Base-by-base conservation (phyloP, 108 stramenopile genomes). In the Fistulifera pelliculosa region DNA sequence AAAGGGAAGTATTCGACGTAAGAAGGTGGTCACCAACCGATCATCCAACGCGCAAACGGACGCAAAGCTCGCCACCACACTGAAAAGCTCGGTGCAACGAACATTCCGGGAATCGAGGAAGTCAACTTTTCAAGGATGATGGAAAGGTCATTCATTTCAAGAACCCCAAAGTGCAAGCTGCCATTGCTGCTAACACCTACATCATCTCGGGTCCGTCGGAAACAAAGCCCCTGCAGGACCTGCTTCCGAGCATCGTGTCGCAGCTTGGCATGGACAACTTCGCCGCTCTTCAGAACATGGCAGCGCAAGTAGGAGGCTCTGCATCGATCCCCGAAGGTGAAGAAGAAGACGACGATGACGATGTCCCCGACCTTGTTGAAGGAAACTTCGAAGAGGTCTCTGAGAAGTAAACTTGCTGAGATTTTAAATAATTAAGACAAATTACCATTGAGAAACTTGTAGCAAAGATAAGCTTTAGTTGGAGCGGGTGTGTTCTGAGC, bases 101-200 rank as follows among this genome's bases (percentile, higher is more conserved):
- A 87, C 88, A 96, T 98, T 56, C 93, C 93, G 13, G 96, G 94
- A 58, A 96, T 98, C 59, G 95, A 96, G 63, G 98, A 98, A 66
- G 96, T 97, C 49, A 97, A 98, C 66, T 83, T 98, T 98, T 98
- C 84, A 95, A 93, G 81, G 88, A 94, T 28, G 94, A 97, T 60
- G 94, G 95, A 52, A 91, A 94, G 61, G 96, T 98, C 18, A 94
- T 96, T 69, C 95, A 96, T 67, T 97, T 98, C 57, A 69, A 76
- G 41, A 92, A 92, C 63, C 95, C 95, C 50, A 89, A 90, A 77
- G 94, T 98, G 48, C 96, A 98, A 59, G 95, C 95, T 35, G 82
- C 93, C 38, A 94, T 98, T 54, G 79, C 69, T 31, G 93, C 96
- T 62, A 98, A 98, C 75, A 98, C 96, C 15, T 98, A 93, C 87